Conservation (phyloP, 2,329 filamentous ascomycete species). For the Emydomyces testavorans region DNA sequence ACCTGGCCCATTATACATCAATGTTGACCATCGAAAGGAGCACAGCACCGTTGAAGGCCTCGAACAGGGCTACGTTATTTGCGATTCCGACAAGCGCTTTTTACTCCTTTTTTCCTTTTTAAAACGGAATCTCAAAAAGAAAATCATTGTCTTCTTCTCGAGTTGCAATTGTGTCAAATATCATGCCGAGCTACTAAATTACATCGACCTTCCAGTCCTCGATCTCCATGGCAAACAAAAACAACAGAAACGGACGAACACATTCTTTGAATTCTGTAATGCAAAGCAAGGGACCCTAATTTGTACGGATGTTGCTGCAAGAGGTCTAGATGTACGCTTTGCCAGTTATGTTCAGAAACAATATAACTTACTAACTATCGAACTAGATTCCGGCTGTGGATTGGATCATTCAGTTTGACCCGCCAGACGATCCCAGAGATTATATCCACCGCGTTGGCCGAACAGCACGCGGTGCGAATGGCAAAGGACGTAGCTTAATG, state of each 20-base stretch:
- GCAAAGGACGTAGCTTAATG: constrained; percentile 78
- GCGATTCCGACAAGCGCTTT: constrained; percentile 88
- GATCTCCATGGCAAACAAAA: constrained; percentile 92
- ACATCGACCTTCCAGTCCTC: constrained; percentile 84
- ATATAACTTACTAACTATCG: constrained; percentile 12
- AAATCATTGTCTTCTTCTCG: constrained; percentile 94
- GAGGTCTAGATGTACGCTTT: constrained; percentile 60
- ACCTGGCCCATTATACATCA: constrained; percentile 87
- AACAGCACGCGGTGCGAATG: constrained; percentile 73
- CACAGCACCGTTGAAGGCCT: constrained; percentile 85
- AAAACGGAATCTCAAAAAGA: constrained; percentile 84
- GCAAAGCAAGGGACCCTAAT: constrained; percentile 77
- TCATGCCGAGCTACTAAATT: constrained; percentile 89
- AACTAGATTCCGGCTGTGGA: constrained; percentile 75
- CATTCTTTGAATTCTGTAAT: constrained; percentile 93
- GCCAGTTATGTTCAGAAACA: constrained; percentile 36
- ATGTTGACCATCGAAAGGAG: constrained; percentile 82
- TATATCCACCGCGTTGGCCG: constrained; percentile 95
- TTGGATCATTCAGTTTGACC: constrained; percentile 94
- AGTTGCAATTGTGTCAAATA: constrained; percentile 93
- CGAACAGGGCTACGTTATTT: constrained; percentile 91
- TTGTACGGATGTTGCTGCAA: constrained; percentile 90
- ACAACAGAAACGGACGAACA: constrained; percentile 97
- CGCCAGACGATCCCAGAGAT: constrained; percentile 77
- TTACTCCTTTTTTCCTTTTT: constrained; percentile 88